Conservation (phyloP, 1,284 basidiomycete genomes). For the Fomitopsis schrenkii region DNA sequence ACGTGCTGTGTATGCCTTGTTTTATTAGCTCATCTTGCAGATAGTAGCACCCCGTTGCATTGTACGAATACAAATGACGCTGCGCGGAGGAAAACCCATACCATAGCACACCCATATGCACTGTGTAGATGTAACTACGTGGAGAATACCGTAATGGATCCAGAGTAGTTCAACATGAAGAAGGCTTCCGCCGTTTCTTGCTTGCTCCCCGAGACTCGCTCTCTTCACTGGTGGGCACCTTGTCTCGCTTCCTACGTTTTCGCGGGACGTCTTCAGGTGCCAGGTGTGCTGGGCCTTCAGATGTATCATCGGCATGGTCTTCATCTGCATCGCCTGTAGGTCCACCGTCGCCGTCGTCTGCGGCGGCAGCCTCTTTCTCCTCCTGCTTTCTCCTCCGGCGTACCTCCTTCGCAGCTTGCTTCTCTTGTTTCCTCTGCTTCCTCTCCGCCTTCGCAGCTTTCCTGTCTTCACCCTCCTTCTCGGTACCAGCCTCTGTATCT, state of each 20-base stretch:
- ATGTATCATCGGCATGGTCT: background rate
- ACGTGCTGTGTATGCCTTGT: background rate
- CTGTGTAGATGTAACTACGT: background rate
- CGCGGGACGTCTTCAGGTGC: background rate
- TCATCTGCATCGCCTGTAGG: background rate
- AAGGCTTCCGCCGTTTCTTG: background rate
- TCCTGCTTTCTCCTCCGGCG: slow-evolving; percentile 15
- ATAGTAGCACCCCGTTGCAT: slow-evolving; percentile 1
- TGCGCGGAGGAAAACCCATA: background rate
- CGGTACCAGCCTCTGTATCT: slow-evolving; percentile 7
- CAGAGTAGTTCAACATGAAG: background rate
- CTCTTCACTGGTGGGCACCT: background rate
- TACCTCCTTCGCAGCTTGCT: slow-evolving; percentile 22
- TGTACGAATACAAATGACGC: background rate
- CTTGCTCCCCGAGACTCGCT: background rate
- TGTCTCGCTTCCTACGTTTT: background rate
- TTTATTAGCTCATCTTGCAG: slow-evolving; percentile 1
- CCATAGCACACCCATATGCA: background rate
- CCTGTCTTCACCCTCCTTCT: background rate
- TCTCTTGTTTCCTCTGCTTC: slow-evolving; percentile 21
- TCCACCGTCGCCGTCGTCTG: background rate
- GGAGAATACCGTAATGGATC: background rate
- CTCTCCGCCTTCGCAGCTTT: slow-evolving; percentile 18
- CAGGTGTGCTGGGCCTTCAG: background rate
- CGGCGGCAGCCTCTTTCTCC: background rate